Base-by-base conservation (phyloP, 2,329 filamentous ascomycete species). In the Nakataea oryzae region DNA sequence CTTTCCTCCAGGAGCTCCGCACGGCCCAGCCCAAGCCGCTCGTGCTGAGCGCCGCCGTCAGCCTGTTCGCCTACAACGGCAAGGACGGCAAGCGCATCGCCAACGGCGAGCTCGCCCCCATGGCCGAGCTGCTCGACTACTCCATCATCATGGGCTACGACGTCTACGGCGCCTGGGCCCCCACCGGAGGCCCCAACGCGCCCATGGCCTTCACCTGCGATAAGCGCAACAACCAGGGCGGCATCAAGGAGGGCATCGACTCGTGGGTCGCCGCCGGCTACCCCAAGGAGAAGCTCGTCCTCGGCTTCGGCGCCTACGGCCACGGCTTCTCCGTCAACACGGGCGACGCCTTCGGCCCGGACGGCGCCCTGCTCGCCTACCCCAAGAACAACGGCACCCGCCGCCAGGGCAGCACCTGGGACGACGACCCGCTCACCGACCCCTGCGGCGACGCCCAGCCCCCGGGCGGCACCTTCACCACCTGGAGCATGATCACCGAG, bases 91-190 rank as follows among this genome's bases (percentile, higher is more conserved):
- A 21, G 27, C 57, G 56, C 17, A 64, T 61, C 12, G 62, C 60
- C 21, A 30, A 59, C 58, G 41, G 41, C 24, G 60, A 64, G 41
- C 62, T 67, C n/a, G 56, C 57, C 55, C 61, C 30, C 41, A 62
- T 67, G 56, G 65, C 62, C 47, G 57, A 62, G 5, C 62, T 62
- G 27, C 64, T 67, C 56, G 65, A 67, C 65, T 67, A 67, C 62
- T 41, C 62, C 27, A 64, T 62, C 63, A 62, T 67, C 63, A 66
- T 67, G 65, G 63, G 61, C 64, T 67, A 67, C 63, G 65, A 67
- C 62, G 32, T 67, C 41, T 67, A 59, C 60, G 65, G 65, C 57
- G 64, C 62, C 50, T 67, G 65, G 65, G 59, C 64, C 3, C 11
- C 54, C 6, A 66, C 64, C 5, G 65, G 54, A 3, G 65, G 65